Evolutionary conservation across 1,139 yeast genomes (phyloP).

Genomic region (Saccharomycopsis hybrid): DNA sequence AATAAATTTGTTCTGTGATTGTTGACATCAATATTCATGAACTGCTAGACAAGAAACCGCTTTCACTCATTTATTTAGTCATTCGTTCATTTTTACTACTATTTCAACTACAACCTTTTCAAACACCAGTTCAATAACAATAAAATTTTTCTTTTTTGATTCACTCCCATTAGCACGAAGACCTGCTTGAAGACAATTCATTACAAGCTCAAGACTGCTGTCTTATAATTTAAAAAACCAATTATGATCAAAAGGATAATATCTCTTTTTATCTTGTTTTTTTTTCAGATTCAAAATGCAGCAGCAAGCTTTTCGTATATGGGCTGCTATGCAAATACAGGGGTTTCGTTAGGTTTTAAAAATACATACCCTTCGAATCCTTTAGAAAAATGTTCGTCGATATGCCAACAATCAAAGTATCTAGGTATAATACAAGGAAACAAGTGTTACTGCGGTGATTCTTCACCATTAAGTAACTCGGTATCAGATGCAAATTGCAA

Average conservation of each 20-base stretch:
- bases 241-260: neutral
- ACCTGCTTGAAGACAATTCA: too few relatives aligned
- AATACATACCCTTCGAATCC: slow-evolving; percentile 16
- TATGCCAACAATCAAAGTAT: slow-evolving; percentile 14
- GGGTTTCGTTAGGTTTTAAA: slow-evolving; percentile 18
- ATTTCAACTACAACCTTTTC: too few relatives aligned
- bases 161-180: too few relatives aligned
- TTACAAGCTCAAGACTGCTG: too few relatives aligned
- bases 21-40: too few relatives aligned
- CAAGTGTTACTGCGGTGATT: slow-evolving; percentile 60
- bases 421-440: slow-evolving; percentile 34
- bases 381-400: slow-evolving; percentile 16
- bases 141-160: too few relatives aligned
- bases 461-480: slow-evolving; percentile 39
- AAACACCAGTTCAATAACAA: too few relatives aligned
- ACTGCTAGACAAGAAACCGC: too few relatives aligned
- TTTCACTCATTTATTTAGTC: too few relatives aligned
- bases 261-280: neutral
- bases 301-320: slow-evolving; percentile 12
- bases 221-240: too few relatives aligned
- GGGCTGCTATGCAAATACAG: slow-evolving; percentile 20
- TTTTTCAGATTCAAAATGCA: neutral
- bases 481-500: slow-evolving; percentile 35
- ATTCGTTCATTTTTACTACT: too few relatives aligned
- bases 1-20: too few relatives aligned